Evolutionary conservation across 441 rosid species (phyloP).

Genomic region (Geranium incanum): DNA sequence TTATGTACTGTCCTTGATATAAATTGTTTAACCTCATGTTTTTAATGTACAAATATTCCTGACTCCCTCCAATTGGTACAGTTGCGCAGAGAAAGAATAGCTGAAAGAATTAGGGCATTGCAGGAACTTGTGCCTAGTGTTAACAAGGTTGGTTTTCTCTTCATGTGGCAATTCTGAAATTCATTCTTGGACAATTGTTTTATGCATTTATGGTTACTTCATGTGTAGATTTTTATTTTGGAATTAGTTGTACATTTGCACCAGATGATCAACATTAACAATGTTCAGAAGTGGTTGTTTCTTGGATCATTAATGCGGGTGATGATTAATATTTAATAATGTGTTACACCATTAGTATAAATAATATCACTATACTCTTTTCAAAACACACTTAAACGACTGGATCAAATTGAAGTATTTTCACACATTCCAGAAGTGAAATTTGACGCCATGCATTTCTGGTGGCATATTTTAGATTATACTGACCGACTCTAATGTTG

Average conservation of each 20-base stretch:
- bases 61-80: slow-evolving; percentile 28
- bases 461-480: background rate
- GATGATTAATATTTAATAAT: too few species aligned
- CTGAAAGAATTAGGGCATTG: slow-evolving; percentile 92
- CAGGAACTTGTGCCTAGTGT: slow-evolving; percentile 98
- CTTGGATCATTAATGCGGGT: too few species aligned
- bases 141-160: slow-evolving; percentile 55
- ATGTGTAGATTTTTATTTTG: background rate
- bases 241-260: background rate
- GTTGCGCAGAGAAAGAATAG: slow-evolving; percentile 95
- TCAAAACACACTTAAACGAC: background rate
- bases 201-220: background rate
- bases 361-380: background rate
- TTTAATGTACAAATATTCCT: slow-evolving; percentile 5
- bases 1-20: slow-evolving; percentile 1
- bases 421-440: background rate
- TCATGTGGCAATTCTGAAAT: background rate
- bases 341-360: background rate
- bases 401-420: background rate
- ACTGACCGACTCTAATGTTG: background rate
- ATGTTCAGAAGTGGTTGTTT: too few species aligned
- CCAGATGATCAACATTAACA: too few species aligned
- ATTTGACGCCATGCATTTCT: background rate
- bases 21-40: background rate
- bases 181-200: background rate